Conservation (phyloP, 176 grass and related monocot species). For the Oryza punctata region DNA sequence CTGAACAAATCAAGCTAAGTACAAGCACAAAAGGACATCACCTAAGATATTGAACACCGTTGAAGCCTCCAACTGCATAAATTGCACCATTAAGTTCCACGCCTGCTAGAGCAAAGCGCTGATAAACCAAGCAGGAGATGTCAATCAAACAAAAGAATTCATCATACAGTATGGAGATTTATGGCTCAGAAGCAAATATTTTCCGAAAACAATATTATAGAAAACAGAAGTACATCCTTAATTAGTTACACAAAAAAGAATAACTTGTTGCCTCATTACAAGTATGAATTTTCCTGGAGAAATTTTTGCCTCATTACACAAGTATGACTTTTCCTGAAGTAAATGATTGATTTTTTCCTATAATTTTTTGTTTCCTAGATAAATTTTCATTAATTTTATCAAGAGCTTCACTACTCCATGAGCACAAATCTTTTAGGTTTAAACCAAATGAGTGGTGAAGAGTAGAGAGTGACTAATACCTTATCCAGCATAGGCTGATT, state of each 20-base stretch:
- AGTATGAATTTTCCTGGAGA: neutral
- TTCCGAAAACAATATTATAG: neutral
- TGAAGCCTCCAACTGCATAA: slow-evolving; percentile 85
- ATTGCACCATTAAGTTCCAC: slow-evolving; percentile 63
- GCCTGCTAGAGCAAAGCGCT: slow-evolving; percentile 76
- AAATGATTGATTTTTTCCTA: neutral
- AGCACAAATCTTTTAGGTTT: neutral
- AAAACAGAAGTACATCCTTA: neutral
- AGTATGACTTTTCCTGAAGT: neutral
- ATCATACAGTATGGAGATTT: neutral
- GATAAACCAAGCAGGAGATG: slow-evolving; percentile 30
- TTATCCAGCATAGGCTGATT: slow-evolving; percentile 76
- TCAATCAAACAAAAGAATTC: slow-evolving; percentile 22
- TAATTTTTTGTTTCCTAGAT: neutral
- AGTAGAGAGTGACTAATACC: slow-evolving; percentile 50
- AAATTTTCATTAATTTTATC: slow-evolving; percentile 11
- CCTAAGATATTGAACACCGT: slow-evolving; percentile 63
- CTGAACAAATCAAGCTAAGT: slow-evolving; percentile 19
- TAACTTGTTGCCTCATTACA: neutral
- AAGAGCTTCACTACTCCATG: neutral
- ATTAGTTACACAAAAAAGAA: neutral
- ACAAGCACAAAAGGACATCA: slow-evolving; percentile 38
- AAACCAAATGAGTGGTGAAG: neutral
- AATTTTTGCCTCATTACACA: neutral
- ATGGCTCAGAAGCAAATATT: neutral